Evolutionary conservation across 2,329 filamentous ascomycete genomes (phyloP).

Genomic region (Curvularia sp.): DNA sequence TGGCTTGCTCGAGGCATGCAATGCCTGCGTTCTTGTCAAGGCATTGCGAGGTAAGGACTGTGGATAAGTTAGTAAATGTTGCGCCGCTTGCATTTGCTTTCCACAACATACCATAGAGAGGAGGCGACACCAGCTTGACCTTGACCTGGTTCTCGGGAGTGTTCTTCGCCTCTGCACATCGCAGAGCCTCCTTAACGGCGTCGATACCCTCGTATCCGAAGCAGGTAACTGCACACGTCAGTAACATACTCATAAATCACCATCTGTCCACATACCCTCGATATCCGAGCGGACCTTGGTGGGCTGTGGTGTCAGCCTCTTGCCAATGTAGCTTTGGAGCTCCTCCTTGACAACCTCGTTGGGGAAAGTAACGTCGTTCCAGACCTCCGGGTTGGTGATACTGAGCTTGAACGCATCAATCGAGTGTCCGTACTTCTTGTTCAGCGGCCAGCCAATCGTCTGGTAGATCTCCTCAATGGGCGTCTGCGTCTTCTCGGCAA

Average conservation of each 20-base stretch:
- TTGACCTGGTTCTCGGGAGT: conserved; percentile 93
- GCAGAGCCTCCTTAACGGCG: conserved; percentile 90
- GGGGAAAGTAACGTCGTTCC: conserved; percentile 90
- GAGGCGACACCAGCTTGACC: conserved; percentile 97
- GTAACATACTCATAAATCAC: not conserved
- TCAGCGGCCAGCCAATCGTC: conserved; percentile 93
- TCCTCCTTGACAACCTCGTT: conserved; percentile 86
- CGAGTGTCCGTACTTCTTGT: conserved; percentile 95
- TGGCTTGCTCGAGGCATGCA: conserved; percentile 82
- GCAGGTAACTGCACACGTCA: conserved; percentile 45
- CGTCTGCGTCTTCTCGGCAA: conserved; percentile 92
- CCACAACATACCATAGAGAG: conserved; percentile 69
- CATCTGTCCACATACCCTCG: conserved; percentile 73
- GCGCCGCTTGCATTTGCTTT: not conserved
- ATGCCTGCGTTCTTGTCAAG: conserved; percentile 92
- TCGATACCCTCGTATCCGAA: conserved; percentile 96
- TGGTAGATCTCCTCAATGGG: conserved; percentile 97
- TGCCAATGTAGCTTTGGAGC: conserved; percentile 93
- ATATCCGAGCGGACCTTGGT: conserved; percentile 98
- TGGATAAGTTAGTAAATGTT: conserved; percentile 21
- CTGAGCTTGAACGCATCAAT: conserved; percentile 99
- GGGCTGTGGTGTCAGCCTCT: conserved; percentile 96
- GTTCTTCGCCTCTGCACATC: conserved; percentile 91
- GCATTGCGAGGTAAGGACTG: conserved; percentile 90
- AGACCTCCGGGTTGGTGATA: conserved; percentile 97